These are phyloP conservation scores for Penicillium sp. DNA, from an alignment of 2,329 filamentous ascomycete species.

Conservation along the genomic window DNA sequence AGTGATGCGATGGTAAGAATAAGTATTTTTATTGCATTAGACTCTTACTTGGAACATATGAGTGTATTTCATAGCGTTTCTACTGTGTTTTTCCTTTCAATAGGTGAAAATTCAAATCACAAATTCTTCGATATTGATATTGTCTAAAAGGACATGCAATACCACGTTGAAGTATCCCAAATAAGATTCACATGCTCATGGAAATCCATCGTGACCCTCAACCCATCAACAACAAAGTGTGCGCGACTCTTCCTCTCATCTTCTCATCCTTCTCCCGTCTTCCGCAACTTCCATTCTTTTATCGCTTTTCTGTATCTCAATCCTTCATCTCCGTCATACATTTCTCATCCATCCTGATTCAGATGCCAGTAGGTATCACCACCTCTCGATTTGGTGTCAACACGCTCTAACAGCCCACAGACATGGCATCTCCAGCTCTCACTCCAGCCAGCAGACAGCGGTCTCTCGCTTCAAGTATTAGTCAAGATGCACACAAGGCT, in stretches of 20 bases:
- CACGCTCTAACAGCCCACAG: background rate
- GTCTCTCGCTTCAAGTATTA: background rate
- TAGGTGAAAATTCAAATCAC: background rate
- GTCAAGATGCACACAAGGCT: background rate
- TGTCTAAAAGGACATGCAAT: background rate
- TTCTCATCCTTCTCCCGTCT: background rate
- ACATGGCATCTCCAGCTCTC: background rate
- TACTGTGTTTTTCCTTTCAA: background rate
- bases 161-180: too few relatives aligned
- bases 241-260: background rate
- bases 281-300: background rate
- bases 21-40: background rate
- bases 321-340: background rate
- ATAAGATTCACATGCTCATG: too few relatives aligned
- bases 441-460: background rate
- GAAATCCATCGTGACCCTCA: background rate
- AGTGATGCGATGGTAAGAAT: background rate
- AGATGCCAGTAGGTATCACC: background rate
- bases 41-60: background rate
- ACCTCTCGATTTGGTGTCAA: background rate
- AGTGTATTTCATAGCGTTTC: background rate
- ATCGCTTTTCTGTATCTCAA: background rate
- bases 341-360: background rate
- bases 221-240: background rate
- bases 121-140: background rate